Evolutionary conservation across 305 asterid genomes (phyloP).

Genomic region (Fraxinus dipetala): DNA sequence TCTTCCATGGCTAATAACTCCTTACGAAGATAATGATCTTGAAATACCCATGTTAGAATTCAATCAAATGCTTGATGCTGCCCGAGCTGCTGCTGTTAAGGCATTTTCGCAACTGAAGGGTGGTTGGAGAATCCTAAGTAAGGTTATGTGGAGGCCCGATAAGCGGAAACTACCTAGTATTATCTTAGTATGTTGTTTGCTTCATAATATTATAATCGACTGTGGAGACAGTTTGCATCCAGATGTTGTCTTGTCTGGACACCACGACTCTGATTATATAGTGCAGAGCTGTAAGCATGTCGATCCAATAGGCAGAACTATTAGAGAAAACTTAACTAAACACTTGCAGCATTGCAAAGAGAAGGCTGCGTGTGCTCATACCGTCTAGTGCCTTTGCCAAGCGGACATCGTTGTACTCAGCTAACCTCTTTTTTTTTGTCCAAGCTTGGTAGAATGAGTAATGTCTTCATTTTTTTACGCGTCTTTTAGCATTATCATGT

Average conservation of each 20-base stretch:
- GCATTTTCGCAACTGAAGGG: slow-evolving; percentile 82
- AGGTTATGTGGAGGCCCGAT: slow-evolving; percentile 99
- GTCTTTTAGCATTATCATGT: neutral
- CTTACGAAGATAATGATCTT: slow-evolving; percentile 42
- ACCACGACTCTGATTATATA: slow-evolving; percentile 62
- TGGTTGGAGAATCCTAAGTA: slow-evolving; percentile 88
- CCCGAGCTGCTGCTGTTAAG: slow-evolving; percentile 51
- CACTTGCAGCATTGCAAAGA: slow-evolving; percentile 31
- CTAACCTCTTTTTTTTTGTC: neutral
- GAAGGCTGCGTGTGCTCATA: slow-evolving; percentile 18
- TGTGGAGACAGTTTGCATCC: slow-evolving; percentile 67
- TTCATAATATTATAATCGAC: slow-evolving; percentile 79
- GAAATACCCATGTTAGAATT: slow-evolving; percentile 31
- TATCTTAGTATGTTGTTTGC: slow-evolving; percentile 79
- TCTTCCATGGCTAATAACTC: slow-evolving; percentile 91
- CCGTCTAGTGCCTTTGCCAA: neutral
- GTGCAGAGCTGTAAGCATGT: slow-evolving; percentile 63
- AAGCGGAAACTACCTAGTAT: slow-evolving; percentile 83
- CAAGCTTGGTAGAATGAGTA: neutral
- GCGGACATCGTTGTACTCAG: neutral
- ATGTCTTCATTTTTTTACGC: neutral
- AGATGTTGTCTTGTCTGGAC: slow-evolving; percentile 56
- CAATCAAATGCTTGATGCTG: slow-evolving; percentile 50
- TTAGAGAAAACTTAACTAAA: slow-evolving; percentile 56
- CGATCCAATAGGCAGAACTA: slow-evolving; percentile 46